Conservation (phyloP, 1,284 basidiomycete genomes). For the Ceratobasidium sp. region DNA sequence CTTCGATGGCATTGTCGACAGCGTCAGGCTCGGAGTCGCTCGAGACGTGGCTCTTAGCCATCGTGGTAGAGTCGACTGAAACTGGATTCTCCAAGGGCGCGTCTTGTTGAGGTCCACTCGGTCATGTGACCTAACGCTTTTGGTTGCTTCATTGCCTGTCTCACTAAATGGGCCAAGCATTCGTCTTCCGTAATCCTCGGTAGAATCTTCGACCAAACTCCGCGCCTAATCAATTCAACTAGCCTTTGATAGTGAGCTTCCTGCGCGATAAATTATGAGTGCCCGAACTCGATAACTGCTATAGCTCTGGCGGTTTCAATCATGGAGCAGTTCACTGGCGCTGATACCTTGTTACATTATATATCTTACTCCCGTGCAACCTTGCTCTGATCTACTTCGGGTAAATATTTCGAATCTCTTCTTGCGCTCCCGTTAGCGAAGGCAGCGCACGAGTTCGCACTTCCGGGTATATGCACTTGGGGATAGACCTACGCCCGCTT, state of each 20-base stretch:
- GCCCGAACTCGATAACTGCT: too few relatives aligned
- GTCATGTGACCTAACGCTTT: not conserved
- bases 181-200: not conserved
- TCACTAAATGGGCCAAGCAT: not conserved
- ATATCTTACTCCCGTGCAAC: not conserved
- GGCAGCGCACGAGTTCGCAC: not conserved
- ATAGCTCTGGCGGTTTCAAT: too few relatives aligned
- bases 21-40: not conserved
- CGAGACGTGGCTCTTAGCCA: conserved; percentile 21
- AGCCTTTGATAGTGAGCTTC: too few relatives aligned
- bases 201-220: too few relatives aligned
- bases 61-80: not conserved
- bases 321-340: too few relatives aligned
- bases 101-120: not conserved
- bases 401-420: not conserved
- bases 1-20: not conserved
- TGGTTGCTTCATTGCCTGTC: not conserved
- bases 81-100: not conserved
- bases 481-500: conserved; percentile 6
- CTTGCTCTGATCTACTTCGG: not conserved
- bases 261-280: too few relatives aligned
- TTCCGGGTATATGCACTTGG: conserved; percentile 4
- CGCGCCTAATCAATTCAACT: too few relatives aligned
- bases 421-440: not conserved
- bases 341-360: too few relatives aligned